These are phyloP conservation scores for Glycyrrhiza uralensis DNA, from an alignment of 306 rosid species.

Conservation along the genomic window DNA sequence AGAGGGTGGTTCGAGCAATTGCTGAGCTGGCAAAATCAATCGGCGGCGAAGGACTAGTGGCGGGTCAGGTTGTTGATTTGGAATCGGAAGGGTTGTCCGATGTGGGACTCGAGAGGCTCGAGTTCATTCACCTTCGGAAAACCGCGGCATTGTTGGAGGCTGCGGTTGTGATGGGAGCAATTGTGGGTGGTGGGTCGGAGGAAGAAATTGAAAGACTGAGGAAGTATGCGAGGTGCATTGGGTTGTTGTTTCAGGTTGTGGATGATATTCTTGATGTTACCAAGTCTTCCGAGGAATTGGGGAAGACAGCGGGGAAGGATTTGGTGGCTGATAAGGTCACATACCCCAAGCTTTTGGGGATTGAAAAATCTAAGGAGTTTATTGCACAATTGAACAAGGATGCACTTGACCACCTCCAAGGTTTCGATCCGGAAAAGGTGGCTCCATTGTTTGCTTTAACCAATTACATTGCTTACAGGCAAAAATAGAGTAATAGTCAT, in stretches of 20 bases:
- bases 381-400: constrained; percentile 51
- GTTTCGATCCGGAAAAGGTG: constrained; percentile 43
- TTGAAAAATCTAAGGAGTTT: constrained; percentile 60
- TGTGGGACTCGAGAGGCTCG: constrained; percentile 52
- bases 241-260: constrained; percentile 74
- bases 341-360: constrained; percentile 69
- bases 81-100: constrained; percentile 46
- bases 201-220: constrained; percentile 52
- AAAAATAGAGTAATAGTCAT: neutral
- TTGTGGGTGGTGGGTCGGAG: constrained; percentile 61
- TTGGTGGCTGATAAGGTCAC: constrained; percentile 71
- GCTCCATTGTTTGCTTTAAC: constrained; percentile 69
- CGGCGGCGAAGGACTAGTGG: constrained; percentile 67
- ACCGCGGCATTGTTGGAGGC: constrained; percentile 69
- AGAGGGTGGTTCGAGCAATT: constrained; percentile 42
- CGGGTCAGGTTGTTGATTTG: constrained; percentile 68
- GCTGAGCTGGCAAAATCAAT: constrained; percentile 57
- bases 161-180: constrained; percentile 63
- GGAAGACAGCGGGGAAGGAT: constrained; percentile 87
- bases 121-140: constrained; percentile 65
- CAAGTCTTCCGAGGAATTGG: constrained; percentile 63
- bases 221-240: constrained; percentile 58
- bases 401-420: constrained; percentile 50
- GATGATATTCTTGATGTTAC: constrained; percentile 87
- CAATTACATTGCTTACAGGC: constrained; percentile 64